A percentile compares a stretch with the other conserved stretches of the same genome.
phyloP scores from a whole-genome alignment of 306 rosid species.

The Trifolium subterraneum region DNA sequence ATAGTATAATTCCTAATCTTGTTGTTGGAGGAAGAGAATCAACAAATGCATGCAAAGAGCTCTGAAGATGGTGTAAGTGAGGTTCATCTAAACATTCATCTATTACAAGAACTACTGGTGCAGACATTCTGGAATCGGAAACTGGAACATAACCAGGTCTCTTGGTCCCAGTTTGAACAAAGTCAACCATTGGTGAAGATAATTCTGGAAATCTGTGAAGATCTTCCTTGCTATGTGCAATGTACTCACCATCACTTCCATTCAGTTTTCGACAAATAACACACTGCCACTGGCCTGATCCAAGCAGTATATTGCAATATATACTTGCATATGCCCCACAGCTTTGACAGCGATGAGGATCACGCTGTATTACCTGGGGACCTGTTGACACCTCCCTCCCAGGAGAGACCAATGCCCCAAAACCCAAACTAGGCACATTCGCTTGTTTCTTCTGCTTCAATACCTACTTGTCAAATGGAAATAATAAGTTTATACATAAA shows the following conservation, averaged over 20 bases:
- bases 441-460: constrained; percentile 88
- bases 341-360: constrained; percentile 91
- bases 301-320: constrained; percentile 80
- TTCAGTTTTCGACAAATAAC: constrained; percentile 84
- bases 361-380: constrained; percentile 86
- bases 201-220: constrained; percentile 85
- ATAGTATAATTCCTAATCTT: constrained; percentile 86
- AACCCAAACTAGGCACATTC: constrained; percentile 95
- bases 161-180: constrained; percentile 84
- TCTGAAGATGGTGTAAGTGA: constrained; percentile 86
- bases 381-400: constrained; percentile 85
- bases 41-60: constrained; percentile 95
- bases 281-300: constrained; percentile 99
- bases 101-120: constrained; percentile 87
- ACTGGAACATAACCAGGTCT: constrained; percentile 96
- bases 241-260: constrained; percentile 87
- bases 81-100: constrained; percentile 96
- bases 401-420: constrained; percentile 94
- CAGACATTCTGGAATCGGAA: constrained; percentile 90
- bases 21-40: constrained; percentile 87
- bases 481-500: constrained; percentile 24
- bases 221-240: constrained; percentile 76
- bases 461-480: constrained; percentile 57
- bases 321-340: constrained; percentile 95
- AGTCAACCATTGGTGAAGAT: constrained; percentile 85